A percentile compares a stretch with the other conserved stretches of the same genome.
Evolutionary conservation across 225 moss, liverwort and hornwort species (phyloP).

Genomic region (Bryoerythrophyllum caledonicum): DNA sequence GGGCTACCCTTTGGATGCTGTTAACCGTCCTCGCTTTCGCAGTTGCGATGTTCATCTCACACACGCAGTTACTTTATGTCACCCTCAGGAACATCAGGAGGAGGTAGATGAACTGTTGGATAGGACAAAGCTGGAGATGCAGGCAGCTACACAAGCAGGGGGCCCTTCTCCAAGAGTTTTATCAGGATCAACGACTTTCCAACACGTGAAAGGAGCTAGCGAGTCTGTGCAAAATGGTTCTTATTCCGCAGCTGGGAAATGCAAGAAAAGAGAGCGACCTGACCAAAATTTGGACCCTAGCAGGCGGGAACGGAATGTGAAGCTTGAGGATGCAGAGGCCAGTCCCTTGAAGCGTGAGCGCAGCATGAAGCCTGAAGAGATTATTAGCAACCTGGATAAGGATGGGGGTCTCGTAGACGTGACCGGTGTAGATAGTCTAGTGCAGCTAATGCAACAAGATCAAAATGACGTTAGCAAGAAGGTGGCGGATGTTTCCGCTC

Average conservation of each 20-base stretch:
- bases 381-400: slow-evolving; percentile 86
- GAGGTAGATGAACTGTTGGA: slow-evolving; percentile 99
- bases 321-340: slow-evolving; percentile 91
- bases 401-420: slow-evolving; percentile 87
- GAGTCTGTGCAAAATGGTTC: slow-evolving; percentile 80
- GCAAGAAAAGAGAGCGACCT: slow-evolving; percentile 92
- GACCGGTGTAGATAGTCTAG: slow-evolving; percentile 74
- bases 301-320: slow-evolving; percentile 88
- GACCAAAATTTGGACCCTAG: slow-evolving; percentile 87
- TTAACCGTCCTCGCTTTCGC: slow-evolving; percentile 24
- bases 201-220: slow-evolving; percentile 61
- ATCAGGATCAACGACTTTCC: slow-evolving; percentile 82
- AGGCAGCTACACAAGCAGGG: slow-evolving; percentile 97
- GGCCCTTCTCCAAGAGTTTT: slow-evolving; percentile 97
- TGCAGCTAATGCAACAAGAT: slow-evolving; percentile 94
- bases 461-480: slow-evolving; percentile 78
- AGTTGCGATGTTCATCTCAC: slow-evolving; percentile 31
- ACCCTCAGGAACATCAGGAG: slow-evolving; percentile 91
- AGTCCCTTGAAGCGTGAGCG: slow-evolving; percentile 96
- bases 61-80: slow-evolving; percentile 32
- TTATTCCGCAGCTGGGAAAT: slow-evolving; percentile 66
- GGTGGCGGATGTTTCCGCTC: slow-evolving; percentile 66
- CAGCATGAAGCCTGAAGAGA: slow-evolving; percentile 99
- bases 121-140: slow-evolving; percentile 99
- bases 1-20: slow-evolving; percentile 13